Base-by-base conservation (phyloP, 106 monocot genomes). In the Triglochin maritima region DNA sequence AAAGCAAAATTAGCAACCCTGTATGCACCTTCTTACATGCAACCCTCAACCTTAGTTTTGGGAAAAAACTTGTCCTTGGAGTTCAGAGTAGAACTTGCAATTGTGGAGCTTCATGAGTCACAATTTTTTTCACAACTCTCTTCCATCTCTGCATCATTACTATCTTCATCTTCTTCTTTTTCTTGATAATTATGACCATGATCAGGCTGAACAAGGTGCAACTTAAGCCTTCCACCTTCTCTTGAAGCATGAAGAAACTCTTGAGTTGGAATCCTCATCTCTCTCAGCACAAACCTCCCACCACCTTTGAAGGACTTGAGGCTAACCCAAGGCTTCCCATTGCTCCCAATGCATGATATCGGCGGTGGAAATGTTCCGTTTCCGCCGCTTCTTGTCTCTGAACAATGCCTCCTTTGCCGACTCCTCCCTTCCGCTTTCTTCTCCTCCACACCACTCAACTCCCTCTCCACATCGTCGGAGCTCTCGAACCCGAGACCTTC, bases 401-500 rank as follows among this genome's bases (percentile, higher is more conserved):
- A n/a, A 44, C 46, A 79, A 48, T 41, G 3, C 5, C 9, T 58
- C 0, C 45, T 15, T 54, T 9, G 4, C 44, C 5, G 44, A 9
- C 49, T 4, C 12, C 29, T 2, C 13, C 14, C 58, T 49, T 17
- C 75, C 16, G 63, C 71, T 50, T 17, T 48, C 68, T 50, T 64
- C 47, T 49, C 59, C 59, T 65, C 70, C 46, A 48, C 68, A 6
- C 48, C 46, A 2, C 47, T 46, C 9, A 7, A 17, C 15, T 59
- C 52, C 67, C 64, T 83, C 63, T 89, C 89, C 10, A 84, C 74
- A 47, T 82, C 86, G 45, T 79, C 87, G 15, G 82, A 83, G 74
- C 87, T 85, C 82, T 92, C 87, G 0, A 80, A 84, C 3, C 91
- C 91, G 43, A 91, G 91, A 52, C 91, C 84, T 56, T 91, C 91